These are phyloP conservation scores for Psidium friedrichsthalianum DNA, from an alignment of 345 rosid species.

Conservation along the genomic window DNA sequence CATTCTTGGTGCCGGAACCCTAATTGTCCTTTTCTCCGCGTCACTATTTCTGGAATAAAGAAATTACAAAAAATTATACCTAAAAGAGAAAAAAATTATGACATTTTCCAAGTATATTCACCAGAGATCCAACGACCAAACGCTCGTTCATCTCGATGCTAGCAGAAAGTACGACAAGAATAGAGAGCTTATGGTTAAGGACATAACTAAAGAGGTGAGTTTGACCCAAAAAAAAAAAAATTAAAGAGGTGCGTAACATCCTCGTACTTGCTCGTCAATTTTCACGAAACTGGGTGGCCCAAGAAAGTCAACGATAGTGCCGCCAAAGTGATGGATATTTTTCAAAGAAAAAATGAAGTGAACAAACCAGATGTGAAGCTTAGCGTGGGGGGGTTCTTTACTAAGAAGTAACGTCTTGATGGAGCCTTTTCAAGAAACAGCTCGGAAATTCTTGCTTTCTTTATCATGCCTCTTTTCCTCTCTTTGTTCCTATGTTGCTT, in stretches of 20 bases:
- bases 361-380: background rate
- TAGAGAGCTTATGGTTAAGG: background rate
- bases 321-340: background rate
- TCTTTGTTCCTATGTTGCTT: background rate
- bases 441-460: constrained; percentile 1
- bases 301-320: background rate
- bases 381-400: background rate
- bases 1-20: constrained; percentile 37
- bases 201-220: too few relatives aligned
- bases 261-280: background rate
- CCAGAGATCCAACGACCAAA: background rate
- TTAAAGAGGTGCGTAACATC: background rate
- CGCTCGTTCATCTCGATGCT: background rate
- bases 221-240: background rate
- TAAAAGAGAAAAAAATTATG: background rate
- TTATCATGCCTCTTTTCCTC: background rate
- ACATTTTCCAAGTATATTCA: background rate
- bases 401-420: background rate
- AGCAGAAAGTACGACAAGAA: background rate
- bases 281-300: background rate
- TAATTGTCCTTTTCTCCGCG: constrained; percentile 16
- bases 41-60: constrained; percentile 23
- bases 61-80: background rate
- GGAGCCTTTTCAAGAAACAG: background rate
- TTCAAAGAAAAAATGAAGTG: background rate